Base-by-base conservation (phyloP, 768 basidiomycete species). In the Saitozyma sp. region DNA sequence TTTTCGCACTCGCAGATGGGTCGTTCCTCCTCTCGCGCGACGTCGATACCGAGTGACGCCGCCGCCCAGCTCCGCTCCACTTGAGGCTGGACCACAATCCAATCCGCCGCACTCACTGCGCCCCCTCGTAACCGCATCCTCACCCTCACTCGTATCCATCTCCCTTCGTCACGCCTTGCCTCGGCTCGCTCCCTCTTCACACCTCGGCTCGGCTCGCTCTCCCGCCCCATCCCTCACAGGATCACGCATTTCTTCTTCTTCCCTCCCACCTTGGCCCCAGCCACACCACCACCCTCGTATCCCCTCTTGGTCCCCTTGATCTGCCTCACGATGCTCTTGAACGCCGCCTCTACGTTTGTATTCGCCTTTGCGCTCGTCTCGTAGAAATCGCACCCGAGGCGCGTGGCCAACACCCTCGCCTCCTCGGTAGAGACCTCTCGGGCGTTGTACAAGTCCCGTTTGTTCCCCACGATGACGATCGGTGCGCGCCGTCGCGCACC, bases 281-380 rank as follows among this genome's bases (percentile, higher is more conserved):
- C 61, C 1, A 86, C 87, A 2, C 85, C 85, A 3, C 84, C 66
- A 51, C 57, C 62, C 7, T 43, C 61, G 6, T 56, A 56, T 10
- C 67, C 62, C 51, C 61, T 62, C 69, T 68, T 74, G 6, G 56
- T 51, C 48, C 58, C 66, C 58, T 70, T 74, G 51, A 77, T 74
- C 53, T 66, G 64, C 56, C 78, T 64, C 9, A 98, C 91, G 64
- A 95, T 86, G 68, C 85, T 88, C 74, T 86, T 91, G 81, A 97
- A 98, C 39, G 95, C 86, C 13, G 85, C 84, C 58, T 97, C 92
- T 62, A 98, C 91, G 76, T 97, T 95, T 74, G 87, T 84, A 53
- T 93, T 88, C 43, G 91, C 93, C 83, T 95, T 95, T 43, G 95
- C 95, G n/a, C 89, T 91, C 40, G 95, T 93, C 80, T 98, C 95